Percentiles rank a stretch among this genome's conserved stretches.
These are phyloP conservation scores for Trichopus zeylanicus DNA, from an alignment of 116 monocot species.

Conservation along the genomic window DNA sequence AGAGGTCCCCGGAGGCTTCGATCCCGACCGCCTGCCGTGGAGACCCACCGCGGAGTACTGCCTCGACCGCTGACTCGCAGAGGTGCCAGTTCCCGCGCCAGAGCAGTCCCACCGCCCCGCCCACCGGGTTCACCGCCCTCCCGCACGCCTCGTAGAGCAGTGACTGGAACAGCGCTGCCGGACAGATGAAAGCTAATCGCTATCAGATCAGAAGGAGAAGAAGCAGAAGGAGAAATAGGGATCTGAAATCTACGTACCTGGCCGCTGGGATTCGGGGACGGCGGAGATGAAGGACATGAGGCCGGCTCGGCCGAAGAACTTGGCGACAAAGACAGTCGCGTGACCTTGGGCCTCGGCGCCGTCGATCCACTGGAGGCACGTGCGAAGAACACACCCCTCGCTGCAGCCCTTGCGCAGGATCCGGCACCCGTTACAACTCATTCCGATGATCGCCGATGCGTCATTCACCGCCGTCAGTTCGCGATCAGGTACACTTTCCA, in stretches of 20 bases:
- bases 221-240: not conserved
- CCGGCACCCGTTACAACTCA: conserved; percentile 78
- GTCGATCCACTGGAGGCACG: conserved; percentile 69
- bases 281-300: conserved; percentile 68
- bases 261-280: conserved; percentile 42
- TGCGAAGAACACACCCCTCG: conserved; percentile 48
- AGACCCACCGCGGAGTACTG: conserved; percentile 54
- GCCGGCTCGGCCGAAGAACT: conserved; percentile 76
- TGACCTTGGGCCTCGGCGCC: conserved; percentile 58
- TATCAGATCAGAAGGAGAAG: not conserved
- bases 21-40: conserved; percentile 19
- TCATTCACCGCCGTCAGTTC: conserved; percentile 1
- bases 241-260: conserved; percentile 18
- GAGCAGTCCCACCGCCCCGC: conserved; percentile 73
- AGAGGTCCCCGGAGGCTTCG: not conserved
- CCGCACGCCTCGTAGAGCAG: conserved; percentile 68
- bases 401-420: conserved; percentile 76
- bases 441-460: not conserved
- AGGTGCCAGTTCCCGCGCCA: conserved; percentile 69
- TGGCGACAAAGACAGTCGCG: conserved; percentile 75
- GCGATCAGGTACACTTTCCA: not conserved
- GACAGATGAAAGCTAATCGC: not conserved
- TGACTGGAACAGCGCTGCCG: conserved; percentile 62
- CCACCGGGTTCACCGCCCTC: conserved; percentile 65
- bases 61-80: conserved; percentile 71